Evolutionary conservation across 179 eudicot species (phyloP), one percentile per base, ranked within the genome.

Genomic region (Patellifolia procumbens): DNA sequence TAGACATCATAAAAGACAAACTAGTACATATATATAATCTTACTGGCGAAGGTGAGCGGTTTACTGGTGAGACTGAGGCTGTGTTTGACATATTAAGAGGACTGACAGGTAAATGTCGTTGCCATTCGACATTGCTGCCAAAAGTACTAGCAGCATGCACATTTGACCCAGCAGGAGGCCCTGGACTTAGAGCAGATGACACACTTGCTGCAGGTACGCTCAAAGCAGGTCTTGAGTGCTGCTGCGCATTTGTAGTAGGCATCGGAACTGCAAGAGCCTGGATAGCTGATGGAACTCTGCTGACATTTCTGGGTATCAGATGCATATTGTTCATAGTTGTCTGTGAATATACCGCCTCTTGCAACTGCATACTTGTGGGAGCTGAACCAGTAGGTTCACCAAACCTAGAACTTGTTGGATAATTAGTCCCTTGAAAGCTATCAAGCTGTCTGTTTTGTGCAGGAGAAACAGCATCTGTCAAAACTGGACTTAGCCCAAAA

Each of bases 221-320:
- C 75, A 70, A 26, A 55, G 43, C 69, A 34, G 79, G 83, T 70
- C 83, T 73, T 71, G 81, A 26, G 66, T 80, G 79, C 32, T 78
- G 85, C 65, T 73, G 85, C 35, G 76, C 39, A 73, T 67, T 78
- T 19, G 87, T 67, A 63, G 82, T 51, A 19, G 86, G 80, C 48
- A 72, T 24, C 72, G 74, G 92, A 24, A 85, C 96, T 35, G 92
- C 89, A 68, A 87, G 91, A 52, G 92, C 91, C 81, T 89, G 98
- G 78, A 84, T 80, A 56, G 90, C 91, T 51, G 80, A 60, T 3
- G 91, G 83, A 37, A 65, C 73, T 83, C 96, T 79, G 60, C 35
- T 84, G 45, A 83, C 81, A 77, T 85, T 81, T 79, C 87, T 81
- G 28, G 87, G 74, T 65, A 83, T 69, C 56, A 85, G 24, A 46